A percentile compares a stretch with the other conserved stretches of the same genome.
Conservation (phyloP, 1,284 basidiomycete genomes). For the Amylostereum areolatum region DNA sequence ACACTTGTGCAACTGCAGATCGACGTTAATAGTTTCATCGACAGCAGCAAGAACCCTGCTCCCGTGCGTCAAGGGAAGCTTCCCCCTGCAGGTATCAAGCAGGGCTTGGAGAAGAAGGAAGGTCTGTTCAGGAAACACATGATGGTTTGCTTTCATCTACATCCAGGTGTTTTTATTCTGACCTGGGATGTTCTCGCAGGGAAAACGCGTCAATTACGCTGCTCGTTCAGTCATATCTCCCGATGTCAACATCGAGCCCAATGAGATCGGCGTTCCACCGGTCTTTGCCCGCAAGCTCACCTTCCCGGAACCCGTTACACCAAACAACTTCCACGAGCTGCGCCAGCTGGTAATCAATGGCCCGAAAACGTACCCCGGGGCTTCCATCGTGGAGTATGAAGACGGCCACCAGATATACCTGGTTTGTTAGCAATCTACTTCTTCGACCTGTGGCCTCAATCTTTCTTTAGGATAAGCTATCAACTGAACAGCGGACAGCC, state of each 20-base stretch:
- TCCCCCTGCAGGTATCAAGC: constrained; percentile 95
- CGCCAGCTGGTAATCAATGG: constrained; percentile 92
- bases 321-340: constrained; percentile 86
- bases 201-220: constrained; percentile 99
- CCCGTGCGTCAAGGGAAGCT: constrained; percentile 83
- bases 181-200: constrained; percentile 41
- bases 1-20: constrained; percentile 86
- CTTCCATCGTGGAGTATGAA: constrained; percentile 92
- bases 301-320: constrained; percentile 95
- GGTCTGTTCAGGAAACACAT: constrained; percentile 98
- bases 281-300: constrained; percentile 97
- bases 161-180: too few relatives aligned
- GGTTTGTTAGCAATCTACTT: constrained; percentile 34
- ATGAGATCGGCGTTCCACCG: constrained; percentile 97
- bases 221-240: constrained; percentile 99
- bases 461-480: constrained; percentile 68
- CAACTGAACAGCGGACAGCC: constrained; percentile 85
- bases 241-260: constrained; percentile 98
- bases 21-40: constrained; percentile 96
- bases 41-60: constrained; percentile 93
- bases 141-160: constrained; percentile 66
- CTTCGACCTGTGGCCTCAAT: background rate
- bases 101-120: constrained; percentile 98
- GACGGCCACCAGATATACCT: constrained; percentile 85
- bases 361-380: constrained; percentile 87